Percentiles rank a stretch among this genome's conserved stretches.
These are phyloP conservation scores for Pleurozium schreberi DNA, from an alignment of 225 moss, liverwort and hornwort genomes.

Conservation along the genomic window DNA sequence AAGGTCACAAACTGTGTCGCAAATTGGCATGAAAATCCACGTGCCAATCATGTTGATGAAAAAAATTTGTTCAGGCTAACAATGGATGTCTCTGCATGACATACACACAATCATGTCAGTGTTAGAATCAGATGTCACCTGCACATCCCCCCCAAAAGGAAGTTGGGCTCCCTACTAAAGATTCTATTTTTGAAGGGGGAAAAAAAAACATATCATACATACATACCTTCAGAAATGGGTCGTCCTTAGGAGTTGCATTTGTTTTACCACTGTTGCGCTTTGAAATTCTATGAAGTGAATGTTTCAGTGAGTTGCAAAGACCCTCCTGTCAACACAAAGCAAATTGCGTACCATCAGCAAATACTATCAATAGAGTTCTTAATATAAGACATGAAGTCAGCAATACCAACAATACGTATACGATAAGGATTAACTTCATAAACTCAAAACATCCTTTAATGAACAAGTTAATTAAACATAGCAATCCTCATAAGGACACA, in stretches of 20 bases:
- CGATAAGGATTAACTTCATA: not conserved
- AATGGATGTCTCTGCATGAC: constrained; percentile 5
- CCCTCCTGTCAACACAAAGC: not conserved
- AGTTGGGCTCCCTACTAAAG: no score
- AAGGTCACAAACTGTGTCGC: not conserved
- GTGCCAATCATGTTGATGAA: not conserved
- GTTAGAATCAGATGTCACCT: not conserved
- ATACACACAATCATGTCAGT: not conserved
- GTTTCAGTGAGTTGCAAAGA: constrained; percentile 9
- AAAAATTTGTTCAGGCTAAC: not conserved
- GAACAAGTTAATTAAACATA: no score
- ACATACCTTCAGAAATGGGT: constrained; percentile 15
- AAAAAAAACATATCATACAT: not conserved
- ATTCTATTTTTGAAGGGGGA: not conserved
- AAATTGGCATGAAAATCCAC: not conserved
- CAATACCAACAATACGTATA: not conserved
- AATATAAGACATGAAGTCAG: not conserved
- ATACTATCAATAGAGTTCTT: not conserved
- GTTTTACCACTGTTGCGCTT: not conserved
- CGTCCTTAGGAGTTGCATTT: not conserved
- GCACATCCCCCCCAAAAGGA: fast-evolving
- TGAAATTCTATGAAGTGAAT: not conserved
- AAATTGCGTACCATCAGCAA: not conserved
- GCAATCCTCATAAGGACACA: not conserved
- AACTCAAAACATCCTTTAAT: not conserved